Conservation (phyloP, 1,139 yeast genomes). For the Magnusiomyces magnusii region DNA sequence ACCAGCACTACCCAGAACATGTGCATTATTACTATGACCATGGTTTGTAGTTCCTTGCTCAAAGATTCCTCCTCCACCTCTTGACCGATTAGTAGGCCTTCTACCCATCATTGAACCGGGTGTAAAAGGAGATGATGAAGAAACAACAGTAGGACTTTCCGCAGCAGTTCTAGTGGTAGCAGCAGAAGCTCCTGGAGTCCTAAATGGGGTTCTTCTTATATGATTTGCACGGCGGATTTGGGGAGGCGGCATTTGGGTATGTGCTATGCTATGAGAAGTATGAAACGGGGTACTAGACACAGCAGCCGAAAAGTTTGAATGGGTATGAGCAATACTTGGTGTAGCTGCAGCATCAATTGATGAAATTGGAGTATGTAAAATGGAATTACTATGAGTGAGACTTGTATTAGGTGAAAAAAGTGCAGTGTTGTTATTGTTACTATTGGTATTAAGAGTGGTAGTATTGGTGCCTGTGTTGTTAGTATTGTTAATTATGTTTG, state of each 20-base stretch:
- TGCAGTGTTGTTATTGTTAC: not conserved
- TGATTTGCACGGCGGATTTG: slow-evolving; percentile 2
- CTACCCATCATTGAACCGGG: not conserved
- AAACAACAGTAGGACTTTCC: not conserved
- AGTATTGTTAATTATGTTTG: not conserved
- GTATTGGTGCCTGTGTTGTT: not conserved
- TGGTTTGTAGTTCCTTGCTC: not conserved
- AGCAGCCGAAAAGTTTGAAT: not conserved
- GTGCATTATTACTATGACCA: not conserved
- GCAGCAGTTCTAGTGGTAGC: not conserved
- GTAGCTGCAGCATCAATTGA: not conserved
- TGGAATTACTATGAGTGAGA: not conserved
- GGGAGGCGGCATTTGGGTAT: not conserved
- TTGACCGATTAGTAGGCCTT: not conserved
- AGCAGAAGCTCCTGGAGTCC: not conserved
- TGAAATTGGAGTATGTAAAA: not conserved
- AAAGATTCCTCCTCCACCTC: not conserved
- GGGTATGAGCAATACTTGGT: not conserved
- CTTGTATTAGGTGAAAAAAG: not conserved
- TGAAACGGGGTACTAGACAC: not conserved
- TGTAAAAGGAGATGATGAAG: not conserved
- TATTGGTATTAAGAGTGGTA: not conserved
- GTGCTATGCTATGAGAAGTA: not conserved
- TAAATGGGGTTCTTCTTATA: not conserved
- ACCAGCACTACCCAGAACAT: not conserved